phyloP scores from a whole-genome alignment of 1,284 basidiomycete genomes.

The Cystobasidium slooffiae region DNA sequence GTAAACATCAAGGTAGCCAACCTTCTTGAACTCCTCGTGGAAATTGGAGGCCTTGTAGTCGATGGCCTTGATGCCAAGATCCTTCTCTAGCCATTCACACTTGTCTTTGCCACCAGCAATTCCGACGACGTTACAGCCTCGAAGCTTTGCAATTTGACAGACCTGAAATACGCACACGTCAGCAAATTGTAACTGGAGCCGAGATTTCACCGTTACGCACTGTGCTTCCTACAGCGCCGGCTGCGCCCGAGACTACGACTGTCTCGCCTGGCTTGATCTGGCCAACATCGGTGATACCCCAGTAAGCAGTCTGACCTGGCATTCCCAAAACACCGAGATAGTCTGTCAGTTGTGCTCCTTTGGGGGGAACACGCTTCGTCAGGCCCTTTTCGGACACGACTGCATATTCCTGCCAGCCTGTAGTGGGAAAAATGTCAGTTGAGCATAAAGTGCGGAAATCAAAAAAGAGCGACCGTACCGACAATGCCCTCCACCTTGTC shows the following conservation, averaged over 20 bases:
- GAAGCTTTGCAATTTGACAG: constrained; percentile 55
- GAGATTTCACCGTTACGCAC: constrained; percentile 53
- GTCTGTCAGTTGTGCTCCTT: constrained; percentile 46
- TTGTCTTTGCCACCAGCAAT: constrained; percentile 80
- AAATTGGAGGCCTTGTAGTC: constrained; percentile 76
- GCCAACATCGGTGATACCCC: constrained; percentile 79
- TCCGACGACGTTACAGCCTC: constrained; percentile 72
- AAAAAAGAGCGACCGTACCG: background rate
- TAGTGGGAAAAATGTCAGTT: background rate
- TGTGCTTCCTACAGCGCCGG: constrained; percentile 71
- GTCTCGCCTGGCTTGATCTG: constrained; percentile 78
- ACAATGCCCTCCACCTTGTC: constrained; percentile 41
- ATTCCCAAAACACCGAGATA: constrained; percentile 56
- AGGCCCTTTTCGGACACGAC: constrained; percentile 45
- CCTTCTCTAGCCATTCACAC: constrained; percentile 76
- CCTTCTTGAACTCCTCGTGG: constrained; percentile 67
- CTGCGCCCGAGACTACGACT: constrained; percentile 83
- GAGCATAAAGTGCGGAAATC: constrained; percentile 9
- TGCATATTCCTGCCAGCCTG: constrained; percentile 50
- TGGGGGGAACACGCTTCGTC: constrained; percentile 44
- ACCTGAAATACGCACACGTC: constrained; percentile 32
- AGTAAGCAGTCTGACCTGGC: constrained; percentile 57
- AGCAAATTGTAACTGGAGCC: background rate
- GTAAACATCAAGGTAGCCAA: constrained; percentile 62
- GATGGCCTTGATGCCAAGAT: constrained; percentile 76